Conservation (phyloP, 805 yeast genomes). For the Ogataea methylovora region DNA sequence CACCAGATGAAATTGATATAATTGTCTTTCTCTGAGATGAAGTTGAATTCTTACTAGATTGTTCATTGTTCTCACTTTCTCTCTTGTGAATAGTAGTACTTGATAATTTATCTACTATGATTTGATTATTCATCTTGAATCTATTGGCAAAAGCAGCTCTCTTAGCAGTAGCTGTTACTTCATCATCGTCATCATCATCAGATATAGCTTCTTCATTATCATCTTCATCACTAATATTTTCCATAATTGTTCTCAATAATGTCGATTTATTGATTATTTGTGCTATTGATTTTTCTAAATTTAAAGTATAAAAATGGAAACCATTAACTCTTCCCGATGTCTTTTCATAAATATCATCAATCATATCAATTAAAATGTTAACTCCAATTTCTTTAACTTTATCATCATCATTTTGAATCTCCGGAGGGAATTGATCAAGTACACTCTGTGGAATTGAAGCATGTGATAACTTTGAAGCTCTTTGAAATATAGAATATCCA, state of each 20-base stretch:
- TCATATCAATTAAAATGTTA: conserved; percentile 56
- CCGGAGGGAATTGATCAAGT: conserved; percentile 45
- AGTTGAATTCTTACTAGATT: conserved; percentile 8
- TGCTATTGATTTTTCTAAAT: conserved; percentile 88
- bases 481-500: conserved; percentile 69
- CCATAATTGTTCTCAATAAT: conserved; percentile 41
- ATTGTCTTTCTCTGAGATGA: conserved; percentile 44
- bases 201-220: conserved; percentile 26
- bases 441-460: conserved; percentile 68
- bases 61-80: conserved; percentile 19
- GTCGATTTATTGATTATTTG: conserved; percentile 63
- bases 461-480: conserved; percentile 86
- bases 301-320: conserved; percentile 87
- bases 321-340: conserved; percentile 63
- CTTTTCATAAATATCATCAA: conserved; percentile 44
- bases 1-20: conserved; percentile 75
- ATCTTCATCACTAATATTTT: conserved; percentile 34
- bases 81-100: conserved; percentile 3
- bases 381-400: conserved; percentile 78
- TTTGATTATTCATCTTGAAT: conserved; percentile 23
- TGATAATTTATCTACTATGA: conserved; percentile 16
- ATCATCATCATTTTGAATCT: conserved; percentile 65
- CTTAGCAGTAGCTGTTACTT: conserved; percentile 23
- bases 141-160: conserved; percentile 27
- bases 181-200: conserved; percentile 21